Conservation (phyloP, 352 stramenopile genomes). For the Globisporangium recalcitrans region DNA sequence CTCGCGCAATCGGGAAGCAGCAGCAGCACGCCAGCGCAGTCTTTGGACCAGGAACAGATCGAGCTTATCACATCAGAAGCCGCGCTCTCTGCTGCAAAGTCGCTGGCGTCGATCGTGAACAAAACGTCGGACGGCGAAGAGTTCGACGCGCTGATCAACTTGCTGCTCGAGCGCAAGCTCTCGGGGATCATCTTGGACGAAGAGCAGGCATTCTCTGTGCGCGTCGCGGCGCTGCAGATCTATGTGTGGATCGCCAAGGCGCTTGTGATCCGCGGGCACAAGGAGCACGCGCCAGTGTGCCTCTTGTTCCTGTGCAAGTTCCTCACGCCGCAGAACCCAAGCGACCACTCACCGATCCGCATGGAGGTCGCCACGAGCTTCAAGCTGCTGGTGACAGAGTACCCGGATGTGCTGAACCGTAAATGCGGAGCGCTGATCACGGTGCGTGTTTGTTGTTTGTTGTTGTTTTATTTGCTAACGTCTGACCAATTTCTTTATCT, state of each 20-base stretch:
- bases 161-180: constrained; percentile 66
- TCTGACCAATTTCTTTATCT: neutral
- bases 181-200: constrained; percentile 47
- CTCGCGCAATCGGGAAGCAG: constrained; percentile 47
- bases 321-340: constrained; percentile 28
- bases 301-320: constrained; percentile 71
- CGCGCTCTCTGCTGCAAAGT: constrained; percentile 62
- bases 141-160: constrained; percentile 68
- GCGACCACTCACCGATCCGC: constrained; percentile 36
- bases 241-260: constrained; percentile 84
- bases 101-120: constrained; percentile 83
- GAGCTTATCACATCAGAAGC: constrained; percentile 44
- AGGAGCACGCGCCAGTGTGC: constrained; percentile 57
- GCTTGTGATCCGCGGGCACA: constrained; percentile 73
- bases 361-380: constrained; percentile 81
- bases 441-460: constrained; percentile 24
- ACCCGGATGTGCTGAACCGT: constrained; percentile 74
- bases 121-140: constrained; percentile 80
- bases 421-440: constrained; percentile 79
- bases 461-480: neutral
- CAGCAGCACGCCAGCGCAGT: constrained; percentile 7
- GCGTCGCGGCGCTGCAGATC: constrained; percentile 69
- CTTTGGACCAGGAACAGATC: constrained; percentile 19
- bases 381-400: constrained; percentile 73
- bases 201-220: constrained; percentile 29